Conservation (phyloP, 148 eudicot species). For the Rhododendron williamsianum region DNA sequence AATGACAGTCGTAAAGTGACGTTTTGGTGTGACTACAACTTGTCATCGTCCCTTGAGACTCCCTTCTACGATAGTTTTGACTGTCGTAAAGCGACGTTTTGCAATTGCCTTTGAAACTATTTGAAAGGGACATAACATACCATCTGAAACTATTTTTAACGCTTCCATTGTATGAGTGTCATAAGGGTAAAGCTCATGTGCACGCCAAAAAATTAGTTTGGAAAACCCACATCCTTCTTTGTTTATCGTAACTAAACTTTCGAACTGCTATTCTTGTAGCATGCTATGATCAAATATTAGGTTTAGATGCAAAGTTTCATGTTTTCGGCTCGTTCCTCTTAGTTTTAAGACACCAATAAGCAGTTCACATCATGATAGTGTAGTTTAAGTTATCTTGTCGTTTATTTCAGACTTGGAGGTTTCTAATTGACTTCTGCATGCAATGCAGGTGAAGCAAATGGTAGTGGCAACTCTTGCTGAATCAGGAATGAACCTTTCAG, state of each 20-base stretch:
- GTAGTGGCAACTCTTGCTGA: constrained; percentile 68
- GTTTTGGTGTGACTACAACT: background rate
- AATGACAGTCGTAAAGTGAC: no score
- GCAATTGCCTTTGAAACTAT: background rate
- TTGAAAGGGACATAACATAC: background rate
- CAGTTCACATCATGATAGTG: background rate
- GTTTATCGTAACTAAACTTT: background rate
- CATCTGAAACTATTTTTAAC: background rate
- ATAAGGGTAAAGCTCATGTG: background rate
- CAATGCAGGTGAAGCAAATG: constrained; percentile 61
- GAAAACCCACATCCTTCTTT: background rate
- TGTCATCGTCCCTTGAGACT: background rate
- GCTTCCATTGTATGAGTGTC: background rate
- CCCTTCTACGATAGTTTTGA: background rate
- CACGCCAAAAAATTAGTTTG: background rate
- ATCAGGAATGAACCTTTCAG: constrained; percentile 64
- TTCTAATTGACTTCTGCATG: background rate
- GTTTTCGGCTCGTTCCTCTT: background rate
- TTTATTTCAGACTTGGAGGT: background rate
- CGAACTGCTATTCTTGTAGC: background rate
- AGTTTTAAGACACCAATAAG: background rate
- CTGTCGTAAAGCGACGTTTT: background rate
- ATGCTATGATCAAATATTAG: background rate
- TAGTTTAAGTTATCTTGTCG: background rate
- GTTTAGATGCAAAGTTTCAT: background rate